These are phyloP conservation scores for Rhodotorula glutinis DNA, from an alignment of 1,284 basidiomycete genomes.

Conservation along the genomic window DNA sequence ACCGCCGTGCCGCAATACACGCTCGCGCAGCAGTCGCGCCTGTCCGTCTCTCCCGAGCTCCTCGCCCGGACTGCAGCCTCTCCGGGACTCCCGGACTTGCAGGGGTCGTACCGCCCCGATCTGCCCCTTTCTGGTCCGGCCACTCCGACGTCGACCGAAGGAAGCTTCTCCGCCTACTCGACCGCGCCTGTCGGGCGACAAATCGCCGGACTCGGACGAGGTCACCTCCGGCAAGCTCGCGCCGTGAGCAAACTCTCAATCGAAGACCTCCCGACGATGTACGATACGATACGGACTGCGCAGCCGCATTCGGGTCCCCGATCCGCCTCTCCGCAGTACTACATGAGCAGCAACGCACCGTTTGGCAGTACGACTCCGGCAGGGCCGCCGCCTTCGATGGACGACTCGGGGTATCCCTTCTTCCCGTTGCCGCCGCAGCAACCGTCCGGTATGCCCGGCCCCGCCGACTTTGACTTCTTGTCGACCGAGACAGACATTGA, in stretches of 20 bases:
- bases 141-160: not conserved
- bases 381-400: not conserved
- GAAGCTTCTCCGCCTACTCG: not conserved
- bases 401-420: not conserved
- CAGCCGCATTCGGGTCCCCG: not conserved
- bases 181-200: slow-evolving; percentile 1
- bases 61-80: no score
- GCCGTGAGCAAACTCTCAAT: not conserved
- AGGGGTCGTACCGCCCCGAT: not conserved
- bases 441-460: not conserved
- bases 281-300: not conserved
- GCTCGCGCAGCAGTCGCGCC: not conserved
- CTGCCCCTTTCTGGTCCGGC: not conserved
- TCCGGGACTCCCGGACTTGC: no score
- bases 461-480: not conserved
- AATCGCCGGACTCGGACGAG: not conserved
- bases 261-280: not conserved
- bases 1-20: slow-evolving; percentile 9
- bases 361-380: not conserved
- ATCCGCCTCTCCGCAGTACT: not conserved
- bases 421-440: not conserved
- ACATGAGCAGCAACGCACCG: not conserved
- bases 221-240: not conserved
- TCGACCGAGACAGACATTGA: not conserved
- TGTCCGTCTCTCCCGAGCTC: no score